Percentiles rank a stretch among this genome's conserved stretches.
phyloP scores from a whole-genome alignment of 345 rosid genomes.

The Melaleuca alternifolia region DNA sequence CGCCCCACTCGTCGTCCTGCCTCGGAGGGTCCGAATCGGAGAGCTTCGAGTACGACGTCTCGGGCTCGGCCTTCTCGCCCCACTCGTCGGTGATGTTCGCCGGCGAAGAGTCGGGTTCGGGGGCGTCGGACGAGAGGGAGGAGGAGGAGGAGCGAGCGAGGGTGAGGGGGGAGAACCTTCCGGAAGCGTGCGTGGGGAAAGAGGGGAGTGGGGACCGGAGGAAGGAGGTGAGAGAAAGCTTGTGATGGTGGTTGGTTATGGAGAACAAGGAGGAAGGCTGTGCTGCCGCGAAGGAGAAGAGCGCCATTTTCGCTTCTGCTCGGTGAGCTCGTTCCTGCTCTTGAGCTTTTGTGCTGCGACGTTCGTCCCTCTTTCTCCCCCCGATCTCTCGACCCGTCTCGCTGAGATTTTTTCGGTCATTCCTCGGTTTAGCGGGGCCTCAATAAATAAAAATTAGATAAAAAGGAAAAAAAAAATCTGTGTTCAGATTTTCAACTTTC shows the following conservation, averaged over 20 bases:
- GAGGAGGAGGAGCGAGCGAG: background rate
- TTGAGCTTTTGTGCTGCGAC: too few species aligned
- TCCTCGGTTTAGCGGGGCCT: background rate
- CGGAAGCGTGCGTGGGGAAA: background rate
- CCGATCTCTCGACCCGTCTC: background rate
- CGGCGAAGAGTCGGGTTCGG: constrained; percentile 1
- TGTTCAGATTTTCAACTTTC: background rate
- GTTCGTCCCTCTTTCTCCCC: background rate
- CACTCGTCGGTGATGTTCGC: constrained; percentile 57
- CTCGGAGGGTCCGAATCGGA: constrained; percentile 67
- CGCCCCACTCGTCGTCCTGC: constrained; percentile 78
- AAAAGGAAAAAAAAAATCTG: background rate
- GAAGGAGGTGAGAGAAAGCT: background rate
- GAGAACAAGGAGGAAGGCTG: constrained; percentile 5
- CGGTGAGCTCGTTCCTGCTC: background rate
- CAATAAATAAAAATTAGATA: background rate
- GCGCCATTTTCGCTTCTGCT: constrained; percentile 17
- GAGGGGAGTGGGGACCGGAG: background rate
- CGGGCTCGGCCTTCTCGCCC: constrained; percentile 56
- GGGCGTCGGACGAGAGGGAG: constrained; percentile 1
- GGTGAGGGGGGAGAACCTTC: background rate
- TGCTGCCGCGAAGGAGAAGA: constrained; percentile 14
- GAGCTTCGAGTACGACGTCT: constrained; percentile 19
- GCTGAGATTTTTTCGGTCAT: background rate
- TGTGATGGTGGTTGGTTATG: background rate